Conservation (phyloP, 75 land plant species). For the Adiantum capillusveneris region DNA sequence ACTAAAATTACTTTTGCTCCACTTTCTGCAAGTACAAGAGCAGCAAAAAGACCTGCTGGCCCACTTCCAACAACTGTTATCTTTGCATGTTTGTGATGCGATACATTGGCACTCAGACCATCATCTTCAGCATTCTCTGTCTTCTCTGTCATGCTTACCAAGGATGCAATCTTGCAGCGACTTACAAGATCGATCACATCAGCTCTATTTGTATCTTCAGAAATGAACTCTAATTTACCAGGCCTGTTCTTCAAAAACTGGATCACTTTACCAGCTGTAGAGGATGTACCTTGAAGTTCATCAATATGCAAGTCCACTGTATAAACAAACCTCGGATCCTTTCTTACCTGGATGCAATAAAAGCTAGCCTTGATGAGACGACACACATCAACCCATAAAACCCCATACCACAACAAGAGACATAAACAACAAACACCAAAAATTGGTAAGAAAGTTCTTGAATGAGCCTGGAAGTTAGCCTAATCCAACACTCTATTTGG, state of each 20-base stretch:
- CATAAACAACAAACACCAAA: no score
- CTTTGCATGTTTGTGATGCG: slow-evolving; percentile 22
- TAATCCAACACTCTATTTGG: no score
- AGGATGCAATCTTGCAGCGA: slow-evolving; percentile 1
- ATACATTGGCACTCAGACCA: background rate
- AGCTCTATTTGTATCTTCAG: slow-evolving; percentile 12
- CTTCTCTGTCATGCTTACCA: background rate
- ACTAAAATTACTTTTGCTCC: slow-evolving; percentile 85
- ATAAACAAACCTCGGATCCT: slow-evolving; percentile 88
- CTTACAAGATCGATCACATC: slow-evolving; percentile 36
- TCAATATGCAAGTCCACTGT: slow-evolving; percentile 75
- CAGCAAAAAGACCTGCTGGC: slow-evolving; percentile 91
- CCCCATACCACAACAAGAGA: no score
- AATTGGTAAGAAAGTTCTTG: no score
- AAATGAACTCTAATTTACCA: slow-evolving; percentile 56
- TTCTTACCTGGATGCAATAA: slow-evolving; percentile 12
- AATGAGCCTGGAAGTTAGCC: no score
- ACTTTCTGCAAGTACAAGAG: slow-evolving; percentile 85
- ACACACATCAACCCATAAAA: no score
- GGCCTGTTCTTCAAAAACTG: slow-evolving; percentile 50
- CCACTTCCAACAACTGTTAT: slow-evolving; percentile 95
- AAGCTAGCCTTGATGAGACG: no score
- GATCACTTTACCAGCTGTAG: slow-evolving; percentile 56
- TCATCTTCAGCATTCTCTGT: background rate
- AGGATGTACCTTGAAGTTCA: slow-evolving; percentile 45